These are phyloP conservation scores for Mucor racemosus DNA, from an alignment of 371 early-diverging fungal species.

Conservation along the genomic window DNA sequence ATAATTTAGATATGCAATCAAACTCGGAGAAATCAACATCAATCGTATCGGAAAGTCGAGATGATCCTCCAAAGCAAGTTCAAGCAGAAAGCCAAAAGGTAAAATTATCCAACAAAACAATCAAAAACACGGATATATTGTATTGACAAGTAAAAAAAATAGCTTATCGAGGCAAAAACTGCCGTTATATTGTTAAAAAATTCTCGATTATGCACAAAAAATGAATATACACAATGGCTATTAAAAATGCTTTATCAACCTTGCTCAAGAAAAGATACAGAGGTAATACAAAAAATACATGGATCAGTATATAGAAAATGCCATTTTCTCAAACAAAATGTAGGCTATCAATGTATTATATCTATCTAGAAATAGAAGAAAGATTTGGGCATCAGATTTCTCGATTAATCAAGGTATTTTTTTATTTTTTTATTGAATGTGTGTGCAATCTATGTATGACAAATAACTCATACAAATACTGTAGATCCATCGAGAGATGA, in stretches of 20 bases:
- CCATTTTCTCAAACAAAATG: too few relatives aligned
- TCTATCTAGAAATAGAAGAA: constrained; percentile 42
- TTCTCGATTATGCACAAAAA: constrained; percentile 43
- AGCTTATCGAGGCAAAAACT: constrained; percentile 50
- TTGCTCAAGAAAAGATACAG: constrained; percentile 33
- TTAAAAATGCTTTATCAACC: constrained; percentile 51
- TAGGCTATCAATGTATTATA: constrained; percentile 44
- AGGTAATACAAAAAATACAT: constrained; percentile 22
- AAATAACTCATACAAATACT: not conserved
- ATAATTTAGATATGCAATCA: not conserved
- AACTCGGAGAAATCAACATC: not conserved
- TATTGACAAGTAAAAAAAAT: not conserved
- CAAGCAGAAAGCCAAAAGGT: not conserved
- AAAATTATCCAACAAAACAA: not conserved
- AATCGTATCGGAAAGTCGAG: not conserved
- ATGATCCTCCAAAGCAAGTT: not conserved
- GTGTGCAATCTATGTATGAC: not conserved
- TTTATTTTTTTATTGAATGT: too few relatives aligned
- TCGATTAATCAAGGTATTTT: constrained; percentile 28
- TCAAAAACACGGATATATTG: not conserved
- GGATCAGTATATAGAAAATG: not conserved
- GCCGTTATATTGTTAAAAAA: constrained; percentile 47
- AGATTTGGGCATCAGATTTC: constrained; percentile 45
- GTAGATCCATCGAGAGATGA: constrained; percentile 11
- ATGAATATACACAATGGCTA: constrained; percentile 55